Base-by-base conservation (phyloP, 768 basidiomycete genomes). In the Boletus subparvulus region DNA sequence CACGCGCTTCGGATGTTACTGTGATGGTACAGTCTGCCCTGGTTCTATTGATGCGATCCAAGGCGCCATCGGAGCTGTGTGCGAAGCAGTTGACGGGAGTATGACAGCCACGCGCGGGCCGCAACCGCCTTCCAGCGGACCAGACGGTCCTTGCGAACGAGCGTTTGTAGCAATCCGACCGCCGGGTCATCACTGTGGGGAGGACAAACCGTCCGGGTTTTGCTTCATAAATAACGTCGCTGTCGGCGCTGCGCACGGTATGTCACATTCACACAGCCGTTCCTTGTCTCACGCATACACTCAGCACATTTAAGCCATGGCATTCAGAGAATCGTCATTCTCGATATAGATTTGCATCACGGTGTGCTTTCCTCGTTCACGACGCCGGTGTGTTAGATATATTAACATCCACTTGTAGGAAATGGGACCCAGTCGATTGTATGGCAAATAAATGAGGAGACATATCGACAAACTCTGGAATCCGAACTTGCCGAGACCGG, bases 191-290 rank as follows among this genome's bases (percentile, higher is more conserved):
- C 94, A 98, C 63, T 96, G 94, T 65, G 91, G 91, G 3, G 93
- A 94, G 71, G 84, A 94, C 56, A 83, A 83, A 0, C 96, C 96
- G 0, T 87, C 85, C 11, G 96, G 96, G 0, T 98, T 98, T 69
- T 98, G 96, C 71, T 97, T 95, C 63, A 81, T 97, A 32, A 98
- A 98, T 61, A 99, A 98, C 65, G 90, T 97, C 0, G 87, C 88
- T 0, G 81, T 98, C 4, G 94, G 81, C 0, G 94, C 94, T 33
- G 92, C 93, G 14, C 92, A 98, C 67, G 95, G 94, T 94, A 63
- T 40, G 78, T 55, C 4, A 13, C 42, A 21, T 24, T 24, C 39
- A 16, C 13, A 21, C 40, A 47, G 14, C 37, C 10, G 30, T 39
- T 37, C n/a, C 26, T 42, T 26, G 26, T 41, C 40, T 52, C 17